phyloP scores from a whole-genome alignment of 2,329 filamentous ascomycete genomes.

The Fusarium haematococcum region DNA sequence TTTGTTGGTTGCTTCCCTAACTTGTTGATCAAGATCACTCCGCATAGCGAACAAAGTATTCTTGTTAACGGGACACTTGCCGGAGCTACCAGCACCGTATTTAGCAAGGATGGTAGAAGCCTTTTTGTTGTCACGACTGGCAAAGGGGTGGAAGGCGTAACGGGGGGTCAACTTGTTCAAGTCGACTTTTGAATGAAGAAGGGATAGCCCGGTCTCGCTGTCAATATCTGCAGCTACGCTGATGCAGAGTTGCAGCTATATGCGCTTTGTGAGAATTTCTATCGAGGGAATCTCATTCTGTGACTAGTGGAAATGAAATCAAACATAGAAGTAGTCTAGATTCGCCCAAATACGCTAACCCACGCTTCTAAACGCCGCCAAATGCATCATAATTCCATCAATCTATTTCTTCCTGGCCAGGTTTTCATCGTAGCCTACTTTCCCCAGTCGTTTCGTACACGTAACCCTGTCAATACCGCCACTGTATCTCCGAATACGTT shows the following conservation, averaged over 20 bases:
- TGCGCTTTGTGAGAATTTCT: too few species aligned
- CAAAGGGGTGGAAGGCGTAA: background rate
- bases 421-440: background rate
- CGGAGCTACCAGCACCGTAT: background rate
- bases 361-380: too few species aligned
- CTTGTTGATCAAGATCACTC: background rate
- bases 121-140: conserved; percentile 5
- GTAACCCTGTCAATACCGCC: background rate
- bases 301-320: too few species aligned
- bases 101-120: background rate
- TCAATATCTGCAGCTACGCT: too few species aligned
- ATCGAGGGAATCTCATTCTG: too few species aligned
- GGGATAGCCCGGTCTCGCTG: too few species aligned
- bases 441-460: background rate
- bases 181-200: background rate
- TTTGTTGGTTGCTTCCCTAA: conserved; percentile 1
- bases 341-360: too few species aligned
- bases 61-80: background rate
- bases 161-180: conserved; percentile 6
- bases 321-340: too few species aligned
- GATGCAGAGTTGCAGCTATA: too few species aligned
- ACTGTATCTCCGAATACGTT: background rate
- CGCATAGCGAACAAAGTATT: background rate
- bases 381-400: too few species aligned
- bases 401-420: too few species aligned